These are phyloP conservation scores for Turritis glabra DNA, from an alignment of 345 rosid genomes.

Conservation along the genomic window DNA sequence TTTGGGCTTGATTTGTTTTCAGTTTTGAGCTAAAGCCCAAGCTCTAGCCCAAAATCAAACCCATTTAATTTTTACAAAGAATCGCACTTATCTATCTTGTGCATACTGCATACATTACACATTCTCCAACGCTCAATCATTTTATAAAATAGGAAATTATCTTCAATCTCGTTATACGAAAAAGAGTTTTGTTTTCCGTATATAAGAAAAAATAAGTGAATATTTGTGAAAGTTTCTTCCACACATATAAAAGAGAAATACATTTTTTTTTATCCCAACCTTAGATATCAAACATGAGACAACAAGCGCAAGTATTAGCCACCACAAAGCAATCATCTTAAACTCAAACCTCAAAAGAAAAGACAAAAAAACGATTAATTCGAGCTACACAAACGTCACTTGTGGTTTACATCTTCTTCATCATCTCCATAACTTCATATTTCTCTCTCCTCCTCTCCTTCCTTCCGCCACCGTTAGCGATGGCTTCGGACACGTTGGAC, in stretches of 20 bases:
- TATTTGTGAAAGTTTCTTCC: slow-evolving; percentile 23
- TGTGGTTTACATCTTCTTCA: slow-evolving; percentile 28
- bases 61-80: slow-evolving; percentile 10
- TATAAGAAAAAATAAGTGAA: neutral
- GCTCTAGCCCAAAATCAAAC: neutral
- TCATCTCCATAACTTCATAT: slow-evolving; percentile 14
- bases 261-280: neutral
- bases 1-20: neutral
- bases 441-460: neutral
- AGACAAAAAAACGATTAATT: neutral
- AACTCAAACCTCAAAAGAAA: slow-evolving; percentile 31
- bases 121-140: slow-evolving; percentile 24
- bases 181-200: neutral
- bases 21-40: slow-evolving; percentile 8
- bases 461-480: slow-evolving; percentile 37
- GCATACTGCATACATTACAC: neutral
- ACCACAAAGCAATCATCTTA: slow-evolving; percentile 38
- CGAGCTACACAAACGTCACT: slow-evolving; percentile 6
- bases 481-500: slow-evolving; percentile 68
- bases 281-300: slow-evolving; percentile 21
- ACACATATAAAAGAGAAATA: slow-evolving; percentile 11
- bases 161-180: neutral
- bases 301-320: slow-evolving; percentile 20
- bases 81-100: neutral
- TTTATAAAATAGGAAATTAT: neutral